These are phyloP conservation scores for Tillandsia fasciculata DNA, from an alignment of 176 grass and related monocot species.

Conservation along the genomic window DNA sequence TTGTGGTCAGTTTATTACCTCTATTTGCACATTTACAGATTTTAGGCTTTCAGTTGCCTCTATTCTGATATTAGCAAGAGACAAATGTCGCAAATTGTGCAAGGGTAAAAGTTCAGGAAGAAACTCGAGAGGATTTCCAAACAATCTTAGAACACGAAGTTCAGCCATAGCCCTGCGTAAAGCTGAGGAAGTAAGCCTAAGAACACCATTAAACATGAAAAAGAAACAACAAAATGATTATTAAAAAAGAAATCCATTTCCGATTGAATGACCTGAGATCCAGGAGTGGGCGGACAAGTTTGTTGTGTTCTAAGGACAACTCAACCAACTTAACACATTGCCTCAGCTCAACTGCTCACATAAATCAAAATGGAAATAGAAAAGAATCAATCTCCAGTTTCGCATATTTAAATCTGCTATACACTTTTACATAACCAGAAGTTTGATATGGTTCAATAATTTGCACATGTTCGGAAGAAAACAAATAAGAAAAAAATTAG, in stretches of 20 bases:
- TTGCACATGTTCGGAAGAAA: neutral
- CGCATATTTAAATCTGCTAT: neutral
- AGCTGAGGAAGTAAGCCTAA: conserved; percentile 47
- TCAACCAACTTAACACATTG: conserved; percentile 87
- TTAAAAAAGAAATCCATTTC: conserved; percentile 15
- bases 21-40: conserved; percentile 84
- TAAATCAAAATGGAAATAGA: neutral
- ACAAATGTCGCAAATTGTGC: conserved; percentile 83
- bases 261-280: conserved; percentile 90
- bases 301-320: conserved; percentile 89
- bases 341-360: conserved; percentile 62
- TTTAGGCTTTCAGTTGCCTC: conserved; percentile 89
- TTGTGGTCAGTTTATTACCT: conserved; percentile 41
- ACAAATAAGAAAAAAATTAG: neutral
- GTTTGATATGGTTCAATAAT: neutral
- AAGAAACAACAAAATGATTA: conserved; percentile 13
- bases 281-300: conserved; percentile 82
- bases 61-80: conserved; percentile 97
- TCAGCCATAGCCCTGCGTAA: conserved; percentile 82
- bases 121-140: conserved; percentile 96
- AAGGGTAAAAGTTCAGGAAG: conserved; percentile 96
- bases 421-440: neutral
- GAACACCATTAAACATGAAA: conserved; percentile 11
- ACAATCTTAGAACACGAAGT: conserved; percentile 75
- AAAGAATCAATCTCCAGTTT: neutral